Evolutionary conservation across 2,329 filamentous ascomycete species (phyloP), one percentile per base, ranked within the genome.

Genomic region (Hawksworthiomyces lignivorus): DNA sequence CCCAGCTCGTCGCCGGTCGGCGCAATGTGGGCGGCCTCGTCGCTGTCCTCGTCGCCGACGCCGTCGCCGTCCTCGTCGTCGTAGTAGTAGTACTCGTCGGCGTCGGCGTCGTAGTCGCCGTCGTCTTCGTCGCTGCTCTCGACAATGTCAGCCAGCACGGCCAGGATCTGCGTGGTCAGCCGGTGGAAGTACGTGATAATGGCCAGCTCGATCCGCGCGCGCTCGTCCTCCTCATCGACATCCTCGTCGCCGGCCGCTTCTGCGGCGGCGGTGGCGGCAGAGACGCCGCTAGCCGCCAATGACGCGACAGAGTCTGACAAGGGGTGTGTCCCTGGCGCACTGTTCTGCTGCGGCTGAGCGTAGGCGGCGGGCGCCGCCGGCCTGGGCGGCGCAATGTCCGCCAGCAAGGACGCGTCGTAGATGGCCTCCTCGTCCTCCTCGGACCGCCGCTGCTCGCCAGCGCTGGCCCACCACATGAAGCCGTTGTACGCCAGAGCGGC

Each of bases 391-490:
- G 59, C 57, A 4, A 80, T 53, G 39, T 77, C 75, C 0, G 70
- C 70, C 5, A 82, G 66, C 4, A 82, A 67, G 3, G 69, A 60
- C 7, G 69, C 65, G 52, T 82, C 79, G 34, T 67, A 68, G 34
- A 65, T 69, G 36, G 63, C 58, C 51, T 79, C 75, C 50, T 82
- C 77, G 17, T 74, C 69, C 48, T 80, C 73, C 39, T 77, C 74
- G 37, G 75, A 69, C 15, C 73, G 69, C 7, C 74, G 66, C 59
- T 82, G 76, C 61, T 92, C 86, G 44, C 85, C 86, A 0, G 86
- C 84, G 14, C 82, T 87, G 3, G 86, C 85, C 86, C 87, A 92
- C 86, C 86, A 92, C 75, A 90, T 87, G 65, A 90, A 89, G 19
- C 83, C 81, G 41, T 76, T 78, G 62, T 90, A 92, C 5, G 86